Evolutionary conservation across 2,329 filamentous ascomycete species (phyloP).

Genomic region (Nigrograna mackinnonii): DNA sequence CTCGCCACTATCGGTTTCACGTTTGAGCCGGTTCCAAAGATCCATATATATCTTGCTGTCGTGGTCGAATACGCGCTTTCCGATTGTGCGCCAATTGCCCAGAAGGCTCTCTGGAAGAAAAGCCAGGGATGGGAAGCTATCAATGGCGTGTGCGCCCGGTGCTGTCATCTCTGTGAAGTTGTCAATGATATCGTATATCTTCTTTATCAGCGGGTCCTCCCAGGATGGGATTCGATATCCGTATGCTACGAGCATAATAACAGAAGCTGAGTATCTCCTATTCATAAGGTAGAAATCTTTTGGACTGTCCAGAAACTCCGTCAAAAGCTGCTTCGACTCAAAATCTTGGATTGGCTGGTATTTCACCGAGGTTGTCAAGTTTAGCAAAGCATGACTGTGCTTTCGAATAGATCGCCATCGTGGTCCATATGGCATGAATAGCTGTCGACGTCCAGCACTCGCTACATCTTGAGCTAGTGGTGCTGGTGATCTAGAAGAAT

Average conservation of each 20-base stretch:
- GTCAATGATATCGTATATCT: slow-evolving; percentile 33
- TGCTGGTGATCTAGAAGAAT: slow-evolving; percentile 48
- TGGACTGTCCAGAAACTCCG: slow-evolving; percentile 44
- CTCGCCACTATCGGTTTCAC: slow-evolving; percentile 29
- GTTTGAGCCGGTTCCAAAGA: slow-evolving; percentile 35
- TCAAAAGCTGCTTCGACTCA: slow-evolving; percentile 50
- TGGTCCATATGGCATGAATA: slow-evolving; percentile 47
- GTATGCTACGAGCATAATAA: slow-evolving; percentile 39
- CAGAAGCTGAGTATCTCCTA: slow-evolving; percentile 32
- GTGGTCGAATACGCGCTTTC: slow-evolving; percentile 28
- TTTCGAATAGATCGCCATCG: slow-evolving; percentile 41
- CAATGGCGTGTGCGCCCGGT: slow-evolving; percentile 29
- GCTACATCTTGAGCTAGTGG: slow-evolving; percentile 44
- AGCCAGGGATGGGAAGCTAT: slow-evolving; percentile 31
- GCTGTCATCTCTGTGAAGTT: slow-evolving; percentile 36
- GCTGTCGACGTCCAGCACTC: slow-evolving; percentile 53
- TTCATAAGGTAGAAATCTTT: slow-evolving; percentile 36
- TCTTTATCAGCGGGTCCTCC: slow-evolving; percentile 34
- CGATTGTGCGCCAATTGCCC: slow-evolving; percentile 32
- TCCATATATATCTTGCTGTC: slow-evolving; percentile 35
- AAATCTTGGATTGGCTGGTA: slow-evolving; percentile 51
- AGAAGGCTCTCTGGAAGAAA: slow-evolving; percentile 32
- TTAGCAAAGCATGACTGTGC: slow-evolving; percentile 35
- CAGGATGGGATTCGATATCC: slow-evolving; percentile 38
- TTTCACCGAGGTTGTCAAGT: slow-evolving; percentile 28